Evolutionary conservation across 192 early-diverging fungal species (phyloP), one percentile per base, ranked within the genome.

Genomic region (Obelidium mucronatum): DNA sequence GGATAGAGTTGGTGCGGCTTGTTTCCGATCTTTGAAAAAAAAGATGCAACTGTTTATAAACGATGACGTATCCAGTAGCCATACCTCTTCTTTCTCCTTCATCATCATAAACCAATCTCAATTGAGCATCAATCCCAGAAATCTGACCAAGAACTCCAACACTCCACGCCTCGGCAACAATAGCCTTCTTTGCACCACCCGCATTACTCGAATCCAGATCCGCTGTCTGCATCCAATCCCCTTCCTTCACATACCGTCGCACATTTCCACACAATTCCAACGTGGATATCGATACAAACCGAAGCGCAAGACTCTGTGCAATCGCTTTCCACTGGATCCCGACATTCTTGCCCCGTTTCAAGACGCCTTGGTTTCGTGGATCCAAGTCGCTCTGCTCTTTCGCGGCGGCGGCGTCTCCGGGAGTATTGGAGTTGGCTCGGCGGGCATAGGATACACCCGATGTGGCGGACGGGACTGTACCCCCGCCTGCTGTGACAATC

Each of bases 401-500:
- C 4, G n/a, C 13, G n/a, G 35, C 40, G 15, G 51, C 36, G 19
- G 13, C 71, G n/a, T n/a, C n/a, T n/a, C n/a, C n/a, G 0, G 52
- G 40, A 2, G 65, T 36, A 15, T 61, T 58, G 2, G 48, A 54
- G 2, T 26, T 39, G 26, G 39, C 35, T 51, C 72, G 34, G 17
- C 39, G 24, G 1, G 69, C 54, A 63, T 51, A 74, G 13, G 72
- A 74, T 1, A 51, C 39, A 1, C 69, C 55, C 17, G 72, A 74
- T 24, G 42, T 51, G 15, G 74, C 62, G 2, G 48, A 36, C 31
- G 69, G 40, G 5, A 78, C 36, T 1, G 70, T 63, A 1, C 68
- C 77, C 2, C 77, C 77, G 3, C 68, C 68, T 11, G 70, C 77
- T 4, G 77, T 78, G 1, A 78, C 77, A 53, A 78, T 70, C 0